Conservation (phyloP, 306 rosid species). For the Bauhinia variegata region DNA sequence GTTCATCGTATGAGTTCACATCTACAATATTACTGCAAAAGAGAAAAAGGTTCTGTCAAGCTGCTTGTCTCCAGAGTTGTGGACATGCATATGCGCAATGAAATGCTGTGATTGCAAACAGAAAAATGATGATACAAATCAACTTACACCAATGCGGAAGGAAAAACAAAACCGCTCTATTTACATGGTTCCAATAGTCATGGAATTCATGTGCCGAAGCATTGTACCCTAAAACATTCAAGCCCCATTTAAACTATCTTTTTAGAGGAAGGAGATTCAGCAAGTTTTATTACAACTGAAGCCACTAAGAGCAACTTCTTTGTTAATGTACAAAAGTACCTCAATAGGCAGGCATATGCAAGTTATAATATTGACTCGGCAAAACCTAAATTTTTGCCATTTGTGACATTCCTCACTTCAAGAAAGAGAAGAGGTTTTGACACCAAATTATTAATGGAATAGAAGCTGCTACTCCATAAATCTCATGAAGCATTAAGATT, state of each 20-base stretch:
- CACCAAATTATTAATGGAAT: not conserved
- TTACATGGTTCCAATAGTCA: not conserved
- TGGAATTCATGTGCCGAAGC: slow-evolving; percentile 12
- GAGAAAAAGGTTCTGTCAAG: slow-evolving; percentile 14
- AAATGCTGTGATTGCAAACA: not conserved
- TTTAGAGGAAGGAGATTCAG: slow-evolving; percentile 4
- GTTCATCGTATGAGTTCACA: slow-evolving; percentile 85
- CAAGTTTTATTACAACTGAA: not conserved
- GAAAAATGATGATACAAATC: slow-evolving; percentile 2
- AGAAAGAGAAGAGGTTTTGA: not conserved
- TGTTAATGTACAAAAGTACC: not conserved
- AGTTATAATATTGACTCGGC: not conserved
- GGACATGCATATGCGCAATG: slow-evolving; percentile 12
- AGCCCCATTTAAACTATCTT: not conserved
- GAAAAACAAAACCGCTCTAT: not conserved
- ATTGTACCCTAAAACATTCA: not conserved
- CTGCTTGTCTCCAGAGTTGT: slow-evolving; percentile 19
- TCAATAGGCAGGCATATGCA: not conserved
- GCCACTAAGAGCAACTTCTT: slow-evolving; percentile 12
- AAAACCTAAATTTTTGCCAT: not conserved
- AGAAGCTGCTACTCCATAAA: slow-evolving; percentile 7
- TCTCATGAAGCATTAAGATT: not conserved
- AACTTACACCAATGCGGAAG: slow-evolving; percentile 1
- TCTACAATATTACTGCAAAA: slow-evolving; percentile 84
- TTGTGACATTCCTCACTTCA: slow-evolving; percentile 7